These are phyloP conservation scores for Solanum aculeatissimum DNA, from an alignment of 305 asterid genomes.

Conservation along the genomic window DNA sequence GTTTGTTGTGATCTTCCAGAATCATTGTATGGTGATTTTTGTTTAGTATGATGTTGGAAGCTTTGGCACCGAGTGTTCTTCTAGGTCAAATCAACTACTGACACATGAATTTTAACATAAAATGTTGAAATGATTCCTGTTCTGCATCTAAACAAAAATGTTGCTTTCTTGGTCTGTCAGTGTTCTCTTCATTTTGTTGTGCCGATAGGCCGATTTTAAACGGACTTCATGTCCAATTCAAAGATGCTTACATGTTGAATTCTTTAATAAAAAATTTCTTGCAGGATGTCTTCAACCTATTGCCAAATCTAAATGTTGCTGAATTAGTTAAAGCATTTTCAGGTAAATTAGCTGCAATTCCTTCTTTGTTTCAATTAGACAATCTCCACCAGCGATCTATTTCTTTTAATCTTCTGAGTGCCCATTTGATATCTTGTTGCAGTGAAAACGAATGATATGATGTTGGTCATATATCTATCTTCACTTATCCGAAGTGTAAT, in stretches of 20 bases:
- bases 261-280: not conserved
- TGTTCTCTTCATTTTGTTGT: not conserved
- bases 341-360: constrained; percentile 27
- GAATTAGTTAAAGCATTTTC: constrained; percentile 84
- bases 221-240: not conserved
- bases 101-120: not conserved
- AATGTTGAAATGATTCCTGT: not conserved
- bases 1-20: not conserved
- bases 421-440: constrained; percentile 11
- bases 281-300: constrained; percentile 91
- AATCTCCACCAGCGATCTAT: not conserved
- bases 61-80: not conserved
- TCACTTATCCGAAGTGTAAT: constrained; percentile 83
- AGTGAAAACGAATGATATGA: constrained; percentile 97
- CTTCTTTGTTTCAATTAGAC: not conserved
- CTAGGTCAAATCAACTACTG: not conserved
- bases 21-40: not conserved
- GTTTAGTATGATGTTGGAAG: not conserved
- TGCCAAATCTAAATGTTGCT: constrained; percentile 74
- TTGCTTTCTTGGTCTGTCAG: not conserved
- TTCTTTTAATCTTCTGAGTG: not conserved
- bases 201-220: not conserved
- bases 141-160: not conserved
- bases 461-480: constrained; percentile 87
- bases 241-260: not conserved